A percentile compares a stretch with the other conserved stretches of the same genome.
Evolutionary conservation across 495 filamentous ascomycete genomes (phyloP).

Genomic region (Monascus purpureus): DNA sequence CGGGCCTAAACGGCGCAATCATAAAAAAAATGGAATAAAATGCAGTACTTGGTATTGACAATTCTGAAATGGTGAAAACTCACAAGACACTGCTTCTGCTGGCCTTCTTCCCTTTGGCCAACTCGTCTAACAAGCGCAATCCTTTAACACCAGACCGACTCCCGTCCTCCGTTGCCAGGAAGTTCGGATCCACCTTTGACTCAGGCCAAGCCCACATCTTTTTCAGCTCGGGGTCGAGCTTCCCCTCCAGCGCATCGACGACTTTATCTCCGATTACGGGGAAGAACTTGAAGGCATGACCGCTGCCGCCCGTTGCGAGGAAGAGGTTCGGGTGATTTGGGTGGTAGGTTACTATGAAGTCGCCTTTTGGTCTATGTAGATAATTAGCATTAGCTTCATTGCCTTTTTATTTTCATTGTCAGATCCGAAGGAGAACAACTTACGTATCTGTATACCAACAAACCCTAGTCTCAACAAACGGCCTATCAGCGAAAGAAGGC

Average conservation of each 20-base stretch:
- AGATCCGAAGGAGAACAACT: slow-evolving; percentile 9
- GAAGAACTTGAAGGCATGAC: slow-evolving; percentile 83
- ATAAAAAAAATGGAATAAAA: no score
- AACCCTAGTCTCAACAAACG: slow-evolving; percentile 55
- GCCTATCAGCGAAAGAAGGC: slow-evolving; percentile 45
- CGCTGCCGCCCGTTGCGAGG: slow-evolving; percentile 71
- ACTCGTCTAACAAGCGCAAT: slow-evolving; percentile 22
- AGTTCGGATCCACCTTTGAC: slow-evolving; percentile 13
- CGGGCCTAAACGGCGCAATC: no score
- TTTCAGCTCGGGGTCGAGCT: slow-evolving; percentile 40
- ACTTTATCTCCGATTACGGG: slow-evolving; percentile 72
- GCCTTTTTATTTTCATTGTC: not conserved
- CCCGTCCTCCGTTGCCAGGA: slow-evolving; percentile 45
- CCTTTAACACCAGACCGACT: slow-evolving; percentile 16
- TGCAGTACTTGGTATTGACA: no score
- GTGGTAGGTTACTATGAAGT: slow-evolving; percentile 72
- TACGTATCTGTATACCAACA: slow-evolving; percentile 86
- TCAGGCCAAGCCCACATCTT: slow-evolving; percentile 58
- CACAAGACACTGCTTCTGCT: slow-evolving; percentile 14
- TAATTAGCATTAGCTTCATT: not conserved
- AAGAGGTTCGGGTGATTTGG: slow-evolving; percentile 54
- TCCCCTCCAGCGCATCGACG: slow-evolving; percentile 48
- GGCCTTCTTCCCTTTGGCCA: slow-evolving; percentile 23
- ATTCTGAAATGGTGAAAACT: no score
- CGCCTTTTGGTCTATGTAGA: slow-evolving; percentile 39